Percentiles rank a stretch among this genome's conserved stretches.
phyloP scores from a whole-genome alignment of 1,284 basidiomycete species.

The Moesziomyces globuligerus region DNA sequence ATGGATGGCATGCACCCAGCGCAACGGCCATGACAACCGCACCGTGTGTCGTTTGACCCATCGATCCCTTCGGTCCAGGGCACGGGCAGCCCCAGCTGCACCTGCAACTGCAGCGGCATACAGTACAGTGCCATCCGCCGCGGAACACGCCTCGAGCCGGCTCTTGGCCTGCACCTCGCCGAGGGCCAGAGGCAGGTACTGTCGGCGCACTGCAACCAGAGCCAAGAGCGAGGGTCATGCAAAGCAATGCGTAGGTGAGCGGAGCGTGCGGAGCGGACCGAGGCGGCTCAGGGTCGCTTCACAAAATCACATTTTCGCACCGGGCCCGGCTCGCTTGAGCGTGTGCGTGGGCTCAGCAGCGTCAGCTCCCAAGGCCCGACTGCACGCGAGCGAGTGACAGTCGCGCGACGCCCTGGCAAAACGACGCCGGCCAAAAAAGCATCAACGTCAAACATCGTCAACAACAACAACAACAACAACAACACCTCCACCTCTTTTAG shows the following conservation, averaged over 20 bases:
- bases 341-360: not conserved
- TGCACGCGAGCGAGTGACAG: not conserved
- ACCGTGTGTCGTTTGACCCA: not conserved
- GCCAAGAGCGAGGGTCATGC: too few species aligned
- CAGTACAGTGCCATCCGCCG: not conserved
- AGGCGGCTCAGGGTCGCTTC: not conserved
- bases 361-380: not conserved
- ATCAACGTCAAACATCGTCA: not conserved
- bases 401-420: not conserved
- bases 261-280: not conserved
- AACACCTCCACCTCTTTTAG: not conserved
- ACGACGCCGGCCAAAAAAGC: not conserved
- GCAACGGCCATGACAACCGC: not conserved
- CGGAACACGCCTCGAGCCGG: not conserved
- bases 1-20: too few species aligned
- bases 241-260: too few species aligned
- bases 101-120: too few species aligned
- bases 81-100: too few species aligned
- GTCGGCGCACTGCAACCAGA: too few species aligned
- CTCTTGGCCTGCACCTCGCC: not conserved
- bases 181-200: not conserved
- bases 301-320: not conserved
- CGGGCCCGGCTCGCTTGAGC: not conserved
- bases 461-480: too few species aligned
- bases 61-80: not conserved